Evolutionary conservation across 257 asterid genomes (phyloP).

Genomic region (Fraxinus cuspidata): DNA sequence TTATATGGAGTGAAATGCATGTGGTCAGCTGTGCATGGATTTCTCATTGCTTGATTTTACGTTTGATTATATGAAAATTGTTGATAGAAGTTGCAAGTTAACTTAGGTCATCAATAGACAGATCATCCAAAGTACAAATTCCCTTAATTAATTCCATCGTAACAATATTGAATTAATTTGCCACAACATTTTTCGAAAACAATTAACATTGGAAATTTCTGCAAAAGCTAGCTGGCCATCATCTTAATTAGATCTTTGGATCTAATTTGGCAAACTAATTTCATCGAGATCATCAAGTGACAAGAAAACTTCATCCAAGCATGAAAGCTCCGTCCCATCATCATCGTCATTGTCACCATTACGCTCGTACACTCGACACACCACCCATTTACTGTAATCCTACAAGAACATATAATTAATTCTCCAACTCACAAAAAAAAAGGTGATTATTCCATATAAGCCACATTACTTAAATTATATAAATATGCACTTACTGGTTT

Average conservation of each 20-base stretch:
- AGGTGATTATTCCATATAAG: not conserved
- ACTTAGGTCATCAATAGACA: too few species aligned
- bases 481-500: constrained; percentile 44
- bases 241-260: constrained; percentile 28
- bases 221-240: constrained; percentile 19
- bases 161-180: constrained; percentile 26
- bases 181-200: constrained; percentile 17
- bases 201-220: constrained; percentile 13
- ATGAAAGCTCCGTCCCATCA: constrained; percentile 52
- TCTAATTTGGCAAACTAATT: constrained; percentile 70
- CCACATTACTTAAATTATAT: not conserved
- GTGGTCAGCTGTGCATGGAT: constrained; percentile 42
- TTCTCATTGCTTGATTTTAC: not conserved
- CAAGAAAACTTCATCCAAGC: constrained; percentile 59
- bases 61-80: too few species aligned
- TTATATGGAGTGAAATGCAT: constrained; percentile 15
- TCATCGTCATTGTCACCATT: constrained; percentile 41
- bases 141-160: not conserved
- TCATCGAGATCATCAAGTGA: constrained; percentile 60
- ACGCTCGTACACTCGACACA: constrained; percentile 84
- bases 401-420: constrained; percentile 19
- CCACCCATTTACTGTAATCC: constrained; percentile 88
- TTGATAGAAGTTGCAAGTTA: too few species aligned
- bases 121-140: not conserved
- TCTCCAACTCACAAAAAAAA: not conserved